Evolutionary conservation across 2,329 filamentous ascomycete genomes (phyloP).

Genomic region (Epichloe sibirici): DNA sequence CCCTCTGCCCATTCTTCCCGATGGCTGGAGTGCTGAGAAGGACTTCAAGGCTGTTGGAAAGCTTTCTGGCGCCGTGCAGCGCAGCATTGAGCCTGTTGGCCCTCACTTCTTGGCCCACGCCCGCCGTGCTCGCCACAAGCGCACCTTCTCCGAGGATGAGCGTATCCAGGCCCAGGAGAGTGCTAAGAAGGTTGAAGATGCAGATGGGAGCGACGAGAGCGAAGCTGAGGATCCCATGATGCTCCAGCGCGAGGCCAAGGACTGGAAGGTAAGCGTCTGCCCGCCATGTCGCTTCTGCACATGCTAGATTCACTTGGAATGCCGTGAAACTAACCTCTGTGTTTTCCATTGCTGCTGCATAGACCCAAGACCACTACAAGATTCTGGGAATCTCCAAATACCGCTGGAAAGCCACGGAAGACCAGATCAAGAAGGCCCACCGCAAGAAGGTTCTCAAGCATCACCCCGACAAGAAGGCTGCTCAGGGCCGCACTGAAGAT

Average conservation of each 20-base stretch:
- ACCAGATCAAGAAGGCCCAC: conserved; percentile 98
- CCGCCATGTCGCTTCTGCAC: no score
- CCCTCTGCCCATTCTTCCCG: conserved; percentile 62
- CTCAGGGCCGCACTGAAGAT: conserved; percentile 74
- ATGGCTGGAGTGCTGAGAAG: conserved; percentile 76
- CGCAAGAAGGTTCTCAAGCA: conserved; percentile 99
- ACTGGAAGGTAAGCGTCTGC: conserved; percentile 76
- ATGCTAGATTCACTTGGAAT: not conserved
- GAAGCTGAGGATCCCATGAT: conserved; percentile 89
- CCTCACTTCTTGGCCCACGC: conserved; percentile 97
- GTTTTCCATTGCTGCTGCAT: not conserved
- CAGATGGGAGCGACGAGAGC: conserved; percentile 81
- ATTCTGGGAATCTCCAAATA: conserved; percentile 88
- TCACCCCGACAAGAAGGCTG: conserved; percentile 98
- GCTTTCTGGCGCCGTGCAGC: conserved; percentile 65
- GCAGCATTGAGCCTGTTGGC: conserved; percentile 89
- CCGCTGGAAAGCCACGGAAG: conserved; percentile 84
- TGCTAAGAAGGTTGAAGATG: conserved; percentile 90
- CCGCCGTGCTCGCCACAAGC: conserved; percentile 87
- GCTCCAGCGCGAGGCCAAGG: conserved; percentile 88
- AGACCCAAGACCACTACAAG: conserved; percentile 96
- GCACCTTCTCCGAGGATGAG: conserved; percentile 97
- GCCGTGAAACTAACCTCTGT: not conserved
- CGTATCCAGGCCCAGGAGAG: conserved; percentile 90
- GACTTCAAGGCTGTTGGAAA: conserved; percentile 78